Conservation (phyloP, 2,329 filamentous ascomycete species). For the Colletotrichum godetiae region DNA sequence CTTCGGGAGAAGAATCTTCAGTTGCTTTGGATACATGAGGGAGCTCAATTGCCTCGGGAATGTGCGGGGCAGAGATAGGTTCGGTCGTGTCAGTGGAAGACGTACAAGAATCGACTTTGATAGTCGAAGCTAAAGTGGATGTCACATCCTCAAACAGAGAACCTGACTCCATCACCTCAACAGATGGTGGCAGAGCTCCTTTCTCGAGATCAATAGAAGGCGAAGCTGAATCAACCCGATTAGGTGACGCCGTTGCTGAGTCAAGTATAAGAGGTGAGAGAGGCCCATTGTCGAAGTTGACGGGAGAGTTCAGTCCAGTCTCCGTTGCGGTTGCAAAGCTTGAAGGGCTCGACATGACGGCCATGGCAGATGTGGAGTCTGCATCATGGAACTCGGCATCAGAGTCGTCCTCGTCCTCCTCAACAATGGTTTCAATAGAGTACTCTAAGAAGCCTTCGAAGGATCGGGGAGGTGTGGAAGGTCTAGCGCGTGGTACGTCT, state of each 20-base stretch:
- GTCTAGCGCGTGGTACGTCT: background rate
- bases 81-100: conserved; percentile 21
- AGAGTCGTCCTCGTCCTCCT: conserved; percentile 29
- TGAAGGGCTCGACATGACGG: conserved; percentile 20
- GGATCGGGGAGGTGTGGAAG: background rate
- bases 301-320: conserved; percentile 22
- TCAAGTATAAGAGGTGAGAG: background rate
- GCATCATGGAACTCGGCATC: conserved; percentile 29
- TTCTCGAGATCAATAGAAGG: background rate
- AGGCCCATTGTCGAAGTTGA: conserved; percentile 15
- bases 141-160: background rate
- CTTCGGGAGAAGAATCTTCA: background rate
- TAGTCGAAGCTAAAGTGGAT: background rate
- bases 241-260: background rate
- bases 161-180: background rate
- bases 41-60: conserved; percentile 9
- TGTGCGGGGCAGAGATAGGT: background rate
- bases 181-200: background rate
- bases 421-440: conserved; percentile 22
- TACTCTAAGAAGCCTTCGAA: conserved; percentile 31
- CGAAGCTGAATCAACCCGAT: background rate
- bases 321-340: conserved; percentile 31
- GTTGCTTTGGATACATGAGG: background rate
- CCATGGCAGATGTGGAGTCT: conserved; percentile 3
- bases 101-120: conserved; percentile 29